Base-by-base conservation (phyloP, 1,284 basidiomycete species). In the Meripilus lineatus region DNA sequence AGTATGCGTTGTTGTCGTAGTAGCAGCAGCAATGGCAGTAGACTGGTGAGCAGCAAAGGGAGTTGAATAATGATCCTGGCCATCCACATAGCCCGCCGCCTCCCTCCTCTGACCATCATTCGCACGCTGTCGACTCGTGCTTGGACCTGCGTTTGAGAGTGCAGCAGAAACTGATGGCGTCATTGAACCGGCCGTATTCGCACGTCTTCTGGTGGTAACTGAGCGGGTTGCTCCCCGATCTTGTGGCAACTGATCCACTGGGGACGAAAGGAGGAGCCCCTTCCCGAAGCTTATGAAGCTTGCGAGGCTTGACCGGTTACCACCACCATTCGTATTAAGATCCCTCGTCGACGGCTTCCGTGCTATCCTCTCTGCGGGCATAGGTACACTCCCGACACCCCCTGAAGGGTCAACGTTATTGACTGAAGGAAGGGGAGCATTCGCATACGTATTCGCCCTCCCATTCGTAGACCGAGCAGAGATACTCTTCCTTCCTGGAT, bases 351-450 rank as follows among this genome's bases (percentile, higher is more conserved):
- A 10, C n/a, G 10, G 28, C n/a, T n/a, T 30, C 8, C n/a, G 28
- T 30, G 28, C 10, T 38, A 54, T 32, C 14, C 59, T 50, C 38
- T 55, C 55, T 36, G 56, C 46, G 1, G 75, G 77, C 32, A 63
- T 60, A 3, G 82, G 82, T 0, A 79, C 74, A 50, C 79, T 77
- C 24, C 81, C 81, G 20, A 84, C 70, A 25, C 77, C 79, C 18
- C 77, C 78, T 8, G 68, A 56, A 40, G 63, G 54, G 52, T 72
- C 70, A 6, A 69, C 57, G 49, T 66, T 66, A 52, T 69, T 60
- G 50, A 68, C 71, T 1, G 72, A 67, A 8, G 69, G 60, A n/a
- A n/a, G n/a, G n/a, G n/a, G n/a, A n/a, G n/a, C 3, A 64, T 51
- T 15, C 64, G 63, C 6, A 32, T 35, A 8, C 34, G 10, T 8